Percentiles rank a stretch among this genome's conserved stretches.
These are phyloP conservation scores for Gnaphalium uliginosum DNA, from an alignment of 129 eudicot genomes.

Conservation along the genomic window DNA sequence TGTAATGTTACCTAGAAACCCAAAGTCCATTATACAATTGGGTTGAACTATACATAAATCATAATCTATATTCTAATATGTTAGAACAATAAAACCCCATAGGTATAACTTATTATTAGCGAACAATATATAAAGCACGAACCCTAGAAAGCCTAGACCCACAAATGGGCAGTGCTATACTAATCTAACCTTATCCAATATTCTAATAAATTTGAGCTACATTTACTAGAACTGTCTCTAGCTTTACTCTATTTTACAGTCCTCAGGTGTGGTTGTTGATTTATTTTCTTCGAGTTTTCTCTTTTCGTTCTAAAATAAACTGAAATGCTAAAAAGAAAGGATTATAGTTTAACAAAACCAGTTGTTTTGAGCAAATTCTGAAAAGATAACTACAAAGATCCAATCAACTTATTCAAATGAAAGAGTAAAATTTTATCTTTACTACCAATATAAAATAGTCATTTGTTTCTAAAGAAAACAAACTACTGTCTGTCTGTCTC, in stretches of 20 bases:
- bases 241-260: constrained; percentile 83
- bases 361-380: constrained; percentile 1
- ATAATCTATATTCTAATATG: too few relatives aligned
- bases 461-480: neutral
- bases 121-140: too few relatives aligned
- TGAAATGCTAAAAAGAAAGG: neutral
- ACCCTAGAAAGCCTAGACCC: too few relatives aligned
- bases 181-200: too few relatives aligned
- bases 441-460: neutral
- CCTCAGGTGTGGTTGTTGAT: constrained; percentile 52
- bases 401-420: neutral
- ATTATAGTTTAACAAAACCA: neutral
- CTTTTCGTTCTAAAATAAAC: neutral
- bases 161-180: too few relatives aligned
- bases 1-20: too few relatives aligned
- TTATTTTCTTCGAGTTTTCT: neutral
- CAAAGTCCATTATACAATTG: too few relatives aligned
- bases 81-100: too few relatives aligned
- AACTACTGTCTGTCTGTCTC: neutral
- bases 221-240: constrained; percentile 74
- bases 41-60: too few relatives aligned
- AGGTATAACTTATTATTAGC: too few relatives aligned
- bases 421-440: neutral
- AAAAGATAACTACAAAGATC: neutral
- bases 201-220: too few relatives aligned